Base-by-base conservation (phyloP, 352 stramenopile genomes). In the Phytophthora gonapodyides region DNA sequence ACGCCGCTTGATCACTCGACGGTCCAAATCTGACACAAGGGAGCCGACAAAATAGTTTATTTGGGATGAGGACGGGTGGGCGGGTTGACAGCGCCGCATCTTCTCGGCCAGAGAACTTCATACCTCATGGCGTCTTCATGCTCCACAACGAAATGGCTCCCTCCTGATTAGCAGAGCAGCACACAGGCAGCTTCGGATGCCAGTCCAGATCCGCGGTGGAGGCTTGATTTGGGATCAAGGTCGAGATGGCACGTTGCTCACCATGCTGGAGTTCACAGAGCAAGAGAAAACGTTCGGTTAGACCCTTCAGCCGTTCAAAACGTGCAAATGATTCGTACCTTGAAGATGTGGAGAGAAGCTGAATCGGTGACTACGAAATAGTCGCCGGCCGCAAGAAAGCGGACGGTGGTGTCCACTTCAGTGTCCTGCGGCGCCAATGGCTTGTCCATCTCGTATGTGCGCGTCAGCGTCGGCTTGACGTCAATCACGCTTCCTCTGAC, bases 361-460 rank as follows among this genome's bases (percentile, higher is more conserved):
- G 66, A 64, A 31, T 78, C 56, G n/a, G 59, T n/a, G n/a, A 81
- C 73, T 15, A 63, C 55, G 30, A 81, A 81, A 38, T 73, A 77
- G 21, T 69, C 59, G 15, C 59, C 57, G 12, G 30, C 33, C 13
- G 52, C 61, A 54, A 76, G 46, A 57, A 78, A 81, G 16, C 73
- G 73, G 38, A 78, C 78, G 2, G 52, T 52, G 43, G 56, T 72
- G 16, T 65, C 61, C 9, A 67, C 51, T 2, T 64, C 50, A 3
- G 27, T 36, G 9, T 68, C 33, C 19, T 24, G 35, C 3, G 43
- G n/a, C 16, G 45, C 42, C 36, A 68, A 42, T 2, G 51, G 44
- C 17, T 45, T 55, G 12, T 67, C 59, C 33, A 78, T 61, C 21
- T 76, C 50, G 63, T 78, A 81, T 13, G 48, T 69, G 16, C 59